Conservation (phyloP, 805 yeast genomes). For the Zygoascus ofunaensis region DNA sequence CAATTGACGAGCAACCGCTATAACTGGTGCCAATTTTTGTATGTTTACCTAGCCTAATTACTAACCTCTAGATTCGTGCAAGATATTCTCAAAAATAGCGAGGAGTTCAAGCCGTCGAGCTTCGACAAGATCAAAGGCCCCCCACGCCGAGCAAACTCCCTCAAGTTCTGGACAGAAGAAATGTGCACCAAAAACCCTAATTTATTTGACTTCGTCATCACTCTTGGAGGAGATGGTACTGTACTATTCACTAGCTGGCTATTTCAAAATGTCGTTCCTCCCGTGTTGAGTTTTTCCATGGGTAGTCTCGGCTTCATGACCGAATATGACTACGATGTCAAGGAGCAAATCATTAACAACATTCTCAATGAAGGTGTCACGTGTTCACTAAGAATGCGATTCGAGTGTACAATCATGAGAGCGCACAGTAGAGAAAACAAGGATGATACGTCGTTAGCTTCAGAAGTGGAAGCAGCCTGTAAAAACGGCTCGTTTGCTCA, state of each 20-base stretch:
- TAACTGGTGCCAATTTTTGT: no score
- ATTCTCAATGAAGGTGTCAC: constrained; percentile 38
- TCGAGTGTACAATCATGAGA: constrained; percentile 42
- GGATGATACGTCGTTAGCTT: constrained; percentile 14
- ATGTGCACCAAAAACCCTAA: constrained; percentile 39
- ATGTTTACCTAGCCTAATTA: constrained; percentile 55
- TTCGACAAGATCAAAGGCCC: constrained; percentile 25
- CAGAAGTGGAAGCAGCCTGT: constrained; percentile 21
- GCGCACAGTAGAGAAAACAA: constrained; percentile 19
- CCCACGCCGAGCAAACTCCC: constrained; percentile 27
- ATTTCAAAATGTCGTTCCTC: constrained; percentile 82
- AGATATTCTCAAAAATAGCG: constrained; percentile 48
- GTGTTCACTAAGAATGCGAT: constrained; percentile 42
- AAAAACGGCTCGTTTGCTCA: constrained; percentile 13
- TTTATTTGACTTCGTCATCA: constrained; percentile 65
- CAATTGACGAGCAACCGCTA: constrained; percentile 2
- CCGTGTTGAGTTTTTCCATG: constrained; percentile 76
- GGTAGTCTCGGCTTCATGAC: constrained; percentile 93
- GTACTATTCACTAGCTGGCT: constrained; percentile 80
- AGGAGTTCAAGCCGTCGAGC: constrained; percentile 40
- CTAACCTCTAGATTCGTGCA: constrained; percentile 50
- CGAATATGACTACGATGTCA: constrained; percentile 43
- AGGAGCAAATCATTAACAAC: constrained; percentile 29
- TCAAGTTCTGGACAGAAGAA: constrained; percentile 63
- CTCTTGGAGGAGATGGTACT: constrained; percentile 97